A percentile compares a stretch with the other conserved stretches of the same genome.
Conservation (phyloP, 257 asterid species). For the Penstemon eatonii region DNA sequence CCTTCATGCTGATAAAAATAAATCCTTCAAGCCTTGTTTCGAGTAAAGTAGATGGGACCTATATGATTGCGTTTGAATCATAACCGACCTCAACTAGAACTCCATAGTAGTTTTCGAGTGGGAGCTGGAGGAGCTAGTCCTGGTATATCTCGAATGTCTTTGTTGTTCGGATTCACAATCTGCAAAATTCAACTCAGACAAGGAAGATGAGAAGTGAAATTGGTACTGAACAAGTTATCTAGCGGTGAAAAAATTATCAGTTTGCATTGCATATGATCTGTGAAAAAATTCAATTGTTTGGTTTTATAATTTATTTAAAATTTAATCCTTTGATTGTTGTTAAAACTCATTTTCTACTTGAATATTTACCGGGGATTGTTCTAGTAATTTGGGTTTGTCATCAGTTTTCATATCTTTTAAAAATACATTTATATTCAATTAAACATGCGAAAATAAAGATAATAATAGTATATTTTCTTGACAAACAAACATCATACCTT, state of each 20-base stretch:
- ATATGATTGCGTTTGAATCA: conserved; percentile 27
- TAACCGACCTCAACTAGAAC: conserved; percentile 34
- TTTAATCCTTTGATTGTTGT: no score
- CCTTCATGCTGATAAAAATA: conserved; percentile 22
- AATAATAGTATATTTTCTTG: no score
- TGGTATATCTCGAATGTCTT: conserved; percentile 82
- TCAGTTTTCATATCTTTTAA: no score
- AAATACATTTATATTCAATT: no score
- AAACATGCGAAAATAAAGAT: no score
- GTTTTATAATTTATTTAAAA: no score
- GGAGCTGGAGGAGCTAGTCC: conserved; percentile 98
- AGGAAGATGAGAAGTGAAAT: neutral
- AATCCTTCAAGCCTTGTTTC: conserved; percentile 19
- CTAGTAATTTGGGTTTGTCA: no score
- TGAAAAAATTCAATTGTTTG: no score
- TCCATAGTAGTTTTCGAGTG: conserved; percentile 70
- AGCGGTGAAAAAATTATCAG: conserved; percentile 13
- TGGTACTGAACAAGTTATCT: neutral
- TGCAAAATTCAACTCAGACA: conserved; percentile 37
- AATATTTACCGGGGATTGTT: no score
- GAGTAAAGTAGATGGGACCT: conserved; percentile 23
- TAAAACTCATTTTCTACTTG: no score
- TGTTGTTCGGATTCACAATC: conserved; percentile 86
- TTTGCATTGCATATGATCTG: neutral
- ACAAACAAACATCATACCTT: conserved; percentile 55